phyloP scores from a whole-genome alignment of 495 filamentous ascomycete species.

The Neurospora sp. region DNA sequence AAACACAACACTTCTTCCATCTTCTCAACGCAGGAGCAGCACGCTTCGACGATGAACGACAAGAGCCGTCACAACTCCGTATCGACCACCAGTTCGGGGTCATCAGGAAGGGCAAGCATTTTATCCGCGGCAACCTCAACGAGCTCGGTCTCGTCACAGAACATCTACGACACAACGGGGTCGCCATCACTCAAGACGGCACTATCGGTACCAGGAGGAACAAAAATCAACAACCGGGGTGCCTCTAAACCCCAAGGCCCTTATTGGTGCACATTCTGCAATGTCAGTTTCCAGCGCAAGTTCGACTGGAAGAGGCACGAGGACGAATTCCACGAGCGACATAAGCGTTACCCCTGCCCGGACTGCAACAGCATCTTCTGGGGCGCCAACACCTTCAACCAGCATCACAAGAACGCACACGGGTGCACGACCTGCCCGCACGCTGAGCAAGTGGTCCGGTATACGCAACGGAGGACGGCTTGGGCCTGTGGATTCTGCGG shows the following conservation, averaged over 20 bases:
- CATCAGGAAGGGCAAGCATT: constrained; percentile 24
- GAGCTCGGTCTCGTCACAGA: constrained; percentile 22
- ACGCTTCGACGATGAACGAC: background rate
- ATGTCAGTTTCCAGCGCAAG: constrained; percentile 41
- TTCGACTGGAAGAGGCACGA: constrained; percentile 46
- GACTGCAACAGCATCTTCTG: constrained; percentile 41
- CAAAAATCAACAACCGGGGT: constrained; percentile 20
- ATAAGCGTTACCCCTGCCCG: constrained; percentile 39
- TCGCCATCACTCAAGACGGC: background rate
- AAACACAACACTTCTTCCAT: background rate
- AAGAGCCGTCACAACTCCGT: constrained; percentile 13
- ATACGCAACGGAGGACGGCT: constrained; percentile 22
- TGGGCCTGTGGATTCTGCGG: constrained; percentile 42
- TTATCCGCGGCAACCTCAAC: constrained; percentile 19
- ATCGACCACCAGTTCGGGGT: constrained; percentile 27
- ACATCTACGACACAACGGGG: constrained; percentile 3
- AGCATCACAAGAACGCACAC: constrained; percentile 42
- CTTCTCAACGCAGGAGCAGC: background rate
- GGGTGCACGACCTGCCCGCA: constrained; percentile 41
- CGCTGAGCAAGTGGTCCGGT: constrained; percentile 34
- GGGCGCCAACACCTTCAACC: constrained; percentile 41
- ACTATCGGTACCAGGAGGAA: background rate
- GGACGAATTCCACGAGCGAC: constrained; percentile 44
- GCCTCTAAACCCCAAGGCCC: constrained; percentile 23
- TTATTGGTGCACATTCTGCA: constrained; percentile 44